Evolutionary conservation across 257 asterid genomes (phyloP).

Genomic region (Nicotiana noctiflora): DNA sequence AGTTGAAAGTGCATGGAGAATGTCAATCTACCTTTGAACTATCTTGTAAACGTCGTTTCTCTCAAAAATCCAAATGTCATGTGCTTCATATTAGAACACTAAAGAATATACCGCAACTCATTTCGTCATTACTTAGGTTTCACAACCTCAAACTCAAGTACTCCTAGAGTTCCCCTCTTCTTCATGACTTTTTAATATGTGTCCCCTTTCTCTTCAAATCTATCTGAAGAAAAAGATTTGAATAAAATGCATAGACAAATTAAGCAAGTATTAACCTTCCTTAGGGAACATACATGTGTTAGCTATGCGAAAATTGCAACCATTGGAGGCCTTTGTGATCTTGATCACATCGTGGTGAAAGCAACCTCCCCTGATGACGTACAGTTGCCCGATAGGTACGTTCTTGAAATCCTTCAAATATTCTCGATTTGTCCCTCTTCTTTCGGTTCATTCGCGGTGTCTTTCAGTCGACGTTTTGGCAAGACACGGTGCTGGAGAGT

Average conservation of each 20-base stretch:
- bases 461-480: constrained; percentile 35
- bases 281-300: constrained; percentile 38
- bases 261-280: constrained; percentile 29
- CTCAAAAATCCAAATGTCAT: neutral
- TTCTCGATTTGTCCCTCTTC: constrained; percentile 45
- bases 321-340: constrained; percentile 49
- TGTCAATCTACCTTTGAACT: neutral
- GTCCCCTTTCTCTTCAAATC: neutral
- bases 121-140: constrained; percentile 10
- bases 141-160: neutral
- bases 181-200: neutral
- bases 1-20: neutral
- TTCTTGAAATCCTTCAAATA: constrained; percentile 37
- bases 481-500: constrained; percentile 56
- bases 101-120: neutral
- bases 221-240: neutral
- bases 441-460: constrained; percentile 27
- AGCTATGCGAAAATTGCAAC: constrained; percentile 58
- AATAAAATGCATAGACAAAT: constrained; percentile 26
- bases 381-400: constrained; percentile 39
- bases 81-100: neutral
- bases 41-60: neutral
- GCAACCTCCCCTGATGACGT: constrained; percentile 57
- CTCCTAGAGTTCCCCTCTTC: neutral
- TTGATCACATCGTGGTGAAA: constrained; percentile 38